These are phyloP conservation scores for Abrus pulchellus DNA, from an alignment of 306 rosid genomes.

Conservation along the genomic window DNA sequence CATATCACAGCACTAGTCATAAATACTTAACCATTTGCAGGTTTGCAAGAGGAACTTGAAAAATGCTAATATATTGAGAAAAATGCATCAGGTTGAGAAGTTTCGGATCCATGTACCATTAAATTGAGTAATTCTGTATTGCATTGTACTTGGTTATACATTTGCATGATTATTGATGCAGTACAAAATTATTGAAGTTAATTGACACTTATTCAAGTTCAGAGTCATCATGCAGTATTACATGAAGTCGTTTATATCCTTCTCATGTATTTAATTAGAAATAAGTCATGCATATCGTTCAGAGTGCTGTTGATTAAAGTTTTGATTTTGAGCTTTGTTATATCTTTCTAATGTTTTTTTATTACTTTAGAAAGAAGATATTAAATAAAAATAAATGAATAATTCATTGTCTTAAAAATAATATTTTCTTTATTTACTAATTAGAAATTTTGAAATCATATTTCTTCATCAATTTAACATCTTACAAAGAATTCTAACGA, in stretches of 20 bases:
- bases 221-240: not conserved
- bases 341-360: too few relatives aligned
- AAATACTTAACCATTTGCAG: slow-evolving; percentile 35
- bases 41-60: slow-evolving; percentile 39
- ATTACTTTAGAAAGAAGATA: too few relatives aligned
- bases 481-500: not conserved
- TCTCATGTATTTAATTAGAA: not conserved
- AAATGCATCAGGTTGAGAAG: not conserved
- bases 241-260: not conserved
- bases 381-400: too few relatives aligned
- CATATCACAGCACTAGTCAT: not conserved
- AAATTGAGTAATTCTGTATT: slow-evolving; percentile 1
- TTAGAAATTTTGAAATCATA: not conserved
- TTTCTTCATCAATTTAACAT: not conserved
- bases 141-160: not conserved
- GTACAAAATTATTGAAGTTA: not conserved
- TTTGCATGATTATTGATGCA: not conserved
- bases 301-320: too few relatives aligned
- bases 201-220: slow-evolving; percentile 2
- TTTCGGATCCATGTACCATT: slow-evolving; percentile 3
- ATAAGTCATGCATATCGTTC: not conserved
- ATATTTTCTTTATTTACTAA: too few relatives aligned
- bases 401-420: too few relatives aligned
- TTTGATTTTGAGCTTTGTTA: too few relatives aligned
- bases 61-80: slow-evolving; percentile 17